phyloP scores from a whole-genome alignment of 352 stramenopile species.

The Pythium aphanidermatum region DNA sequence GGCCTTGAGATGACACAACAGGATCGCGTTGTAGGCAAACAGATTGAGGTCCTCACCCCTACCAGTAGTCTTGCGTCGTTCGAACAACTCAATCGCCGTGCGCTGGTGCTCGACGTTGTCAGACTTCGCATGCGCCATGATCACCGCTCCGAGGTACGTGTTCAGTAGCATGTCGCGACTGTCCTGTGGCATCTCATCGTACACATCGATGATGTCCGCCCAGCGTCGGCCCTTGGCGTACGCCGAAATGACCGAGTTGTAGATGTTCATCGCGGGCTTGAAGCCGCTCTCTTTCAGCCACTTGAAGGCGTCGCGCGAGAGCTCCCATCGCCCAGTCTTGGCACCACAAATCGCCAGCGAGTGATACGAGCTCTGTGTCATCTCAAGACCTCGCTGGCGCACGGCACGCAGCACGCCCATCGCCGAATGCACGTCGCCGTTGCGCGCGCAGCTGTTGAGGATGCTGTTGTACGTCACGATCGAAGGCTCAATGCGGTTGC shows the following conservation, averaged over 20 bases:
- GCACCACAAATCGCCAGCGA: conserved; percentile 71
- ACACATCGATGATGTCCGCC: conserved; percentile 56
- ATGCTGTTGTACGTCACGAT: conserved; percentile 87
- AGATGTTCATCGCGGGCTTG: conserved; percentile 57
- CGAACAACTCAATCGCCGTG: conserved; percentile 50
- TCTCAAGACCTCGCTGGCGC: conserved; percentile 42
- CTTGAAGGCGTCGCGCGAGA: conserved; percentile 56
- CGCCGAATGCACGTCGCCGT: conserved; percentile 63
- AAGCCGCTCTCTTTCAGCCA: conserved; percentile 48
- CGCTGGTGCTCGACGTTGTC: conserved; percentile 24
- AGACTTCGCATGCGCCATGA: conserved; percentile 74
- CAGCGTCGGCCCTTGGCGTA: conserved; percentile 74
- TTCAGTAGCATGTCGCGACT: conserved; percentile 31
- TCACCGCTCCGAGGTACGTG: conserved; percentile 54
- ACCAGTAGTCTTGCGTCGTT: conserved; percentile 26
- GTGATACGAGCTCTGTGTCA: conserved; percentile 77
- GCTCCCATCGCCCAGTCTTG: conserved; percentile 68
- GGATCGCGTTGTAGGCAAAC: conserved; percentile 65
- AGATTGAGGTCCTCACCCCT: conserved; percentile 42
- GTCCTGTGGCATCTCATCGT: conserved; percentile 44
- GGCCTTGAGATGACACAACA: conserved; percentile 49
- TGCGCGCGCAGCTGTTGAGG: conserved; percentile 74
- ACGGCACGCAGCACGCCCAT: conserved; percentile 63
- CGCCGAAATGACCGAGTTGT: conserved; percentile 73
- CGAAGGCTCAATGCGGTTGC: conserved; percentile 55